Evolutionary conservation across 768 basidiomycete genomes (phyloP).

Genomic region (Trametes punicea): DNA sequence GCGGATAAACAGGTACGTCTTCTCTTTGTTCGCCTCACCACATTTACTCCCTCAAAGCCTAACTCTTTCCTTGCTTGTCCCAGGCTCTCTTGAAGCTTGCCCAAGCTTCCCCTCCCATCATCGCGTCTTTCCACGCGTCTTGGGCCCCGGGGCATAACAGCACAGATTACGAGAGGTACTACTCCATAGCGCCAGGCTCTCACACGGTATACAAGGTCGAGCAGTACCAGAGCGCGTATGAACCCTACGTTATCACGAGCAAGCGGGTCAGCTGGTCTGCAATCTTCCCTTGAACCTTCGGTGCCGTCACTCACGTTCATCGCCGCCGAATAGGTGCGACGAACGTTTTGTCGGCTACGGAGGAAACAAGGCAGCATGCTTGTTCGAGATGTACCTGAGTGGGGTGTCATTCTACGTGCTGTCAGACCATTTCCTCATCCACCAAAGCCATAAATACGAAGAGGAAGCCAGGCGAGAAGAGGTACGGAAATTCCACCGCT

Average conservation of each 20-base stretch:
- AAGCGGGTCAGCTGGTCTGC: conserved; percentile 69
- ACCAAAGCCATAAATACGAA: conserved; percentile 82
- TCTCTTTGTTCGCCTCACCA: background rate
- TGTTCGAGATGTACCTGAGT: conserved; percentile 87
- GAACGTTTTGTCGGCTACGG: conserved; percentile 91
- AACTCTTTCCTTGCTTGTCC: background rate
- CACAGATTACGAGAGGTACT: conserved; percentile 67
- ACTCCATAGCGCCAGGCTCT: conserved; percentile 49
- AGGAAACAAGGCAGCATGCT: conserved; percentile 89
- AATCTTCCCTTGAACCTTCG: conserved; percentile 1
- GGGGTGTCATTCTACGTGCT: conserved; percentile 83
- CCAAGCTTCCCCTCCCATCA: conserved; percentile 39
- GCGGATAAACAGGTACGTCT: conserved; percentile 57
- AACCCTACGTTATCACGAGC: conserved; percentile 84
- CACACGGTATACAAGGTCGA: conserved; percentile 75
- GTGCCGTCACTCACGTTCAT: conserved; percentile 7
- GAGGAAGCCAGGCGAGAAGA: conserved; percentile 70
- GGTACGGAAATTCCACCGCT: conserved; percentile 35
- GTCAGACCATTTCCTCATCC: conserved; percentile 83
- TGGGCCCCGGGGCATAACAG: conserved; percentile 82
- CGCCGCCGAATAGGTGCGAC: conserved; percentile 65
- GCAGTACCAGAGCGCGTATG: conserved; percentile 79
- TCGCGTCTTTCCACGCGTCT: conserved; percentile 74
- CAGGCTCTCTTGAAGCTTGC: conserved; percentile 61
- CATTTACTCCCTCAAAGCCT: background rate